These are phyloP conservation scores for Ochetophila trinervis DNA, from an alignment of 306 rosid species.

Conservation along the genomic window DNA sequence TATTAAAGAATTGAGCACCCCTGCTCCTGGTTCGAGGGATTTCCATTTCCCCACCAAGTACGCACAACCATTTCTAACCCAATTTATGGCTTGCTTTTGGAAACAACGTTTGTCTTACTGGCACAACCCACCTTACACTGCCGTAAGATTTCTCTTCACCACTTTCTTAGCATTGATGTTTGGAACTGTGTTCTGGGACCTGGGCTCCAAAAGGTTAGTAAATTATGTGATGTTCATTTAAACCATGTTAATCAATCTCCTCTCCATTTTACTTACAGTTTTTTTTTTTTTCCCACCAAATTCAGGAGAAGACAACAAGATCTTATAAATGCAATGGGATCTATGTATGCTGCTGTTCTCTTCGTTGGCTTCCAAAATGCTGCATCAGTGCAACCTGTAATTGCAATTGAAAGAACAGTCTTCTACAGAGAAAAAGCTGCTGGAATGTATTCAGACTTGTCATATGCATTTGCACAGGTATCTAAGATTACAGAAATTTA, in stretches of 20 bases:
- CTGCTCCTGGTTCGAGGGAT: constrained; percentile 40
- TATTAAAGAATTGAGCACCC: constrained; percentile 34
- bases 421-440: constrained; percentile 49
- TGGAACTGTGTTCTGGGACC: constrained; percentile 41
- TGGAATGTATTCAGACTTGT: constrained; percentile 46
- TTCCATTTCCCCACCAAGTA: constrained; percentile 35
- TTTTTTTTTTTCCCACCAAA: background rate
- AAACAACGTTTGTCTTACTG: constrained; percentile 45
- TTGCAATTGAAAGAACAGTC: constrained; percentile 40
- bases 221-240: background rate
- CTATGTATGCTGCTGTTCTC: constrained; percentile 41
- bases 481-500: background rate
- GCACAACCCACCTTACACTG: constrained; percentile 45
- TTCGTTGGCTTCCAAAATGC: constrained; percentile 46
- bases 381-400: constrained; percentile 40
- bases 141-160: constrained; percentile 40
- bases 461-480: constrained; percentile 50
- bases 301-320: constrained; percentile 34
- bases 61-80: constrained; percentile 35
- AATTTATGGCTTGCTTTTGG: constrained; percentile 47
- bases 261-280: background rate
- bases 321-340: constrained; percentile 37
- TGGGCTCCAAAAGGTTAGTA: constrained; percentile 31
- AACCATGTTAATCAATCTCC: background rate
- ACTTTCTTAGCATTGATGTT: constrained; percentile 27